Base-by-base conservation (phyloP, 306 rosid genomes). In the Prinsepia uniflora region DNA sequence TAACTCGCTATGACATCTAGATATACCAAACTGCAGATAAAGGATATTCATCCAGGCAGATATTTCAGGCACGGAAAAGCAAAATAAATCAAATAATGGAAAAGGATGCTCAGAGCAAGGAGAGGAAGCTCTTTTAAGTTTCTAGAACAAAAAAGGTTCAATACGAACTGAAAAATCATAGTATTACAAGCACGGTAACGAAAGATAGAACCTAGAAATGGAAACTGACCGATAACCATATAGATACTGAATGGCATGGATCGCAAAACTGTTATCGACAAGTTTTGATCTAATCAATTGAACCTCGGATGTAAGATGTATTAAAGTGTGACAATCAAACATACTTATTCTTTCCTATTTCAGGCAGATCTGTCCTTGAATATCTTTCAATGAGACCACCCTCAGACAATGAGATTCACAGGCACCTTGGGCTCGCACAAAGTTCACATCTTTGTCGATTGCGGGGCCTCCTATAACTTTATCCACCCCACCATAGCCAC, bases 291-390 rank as follows among this genome's bases (percentile, higher is more conserved):
- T 36, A 7, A n/a, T 36, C 8, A n/a, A 17, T 17, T 49, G 7
- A 17, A 30, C 34, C 4, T 18, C 5, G 0, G 12, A 39, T 18
- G 57, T 12, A 53, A 17, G 20, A 10, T 19, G 44, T 48, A 61
- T 12, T 30, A 0, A 54, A 63, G 0, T 10, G 12, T 5, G 11
- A 20, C 52, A 44, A 75, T 30, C 6, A 3, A 22, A 30, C 76
- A 14, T 77, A 93, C 98, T 90, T 93, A 83, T 84, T 88, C 86
- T 90, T 93, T 75, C 86, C 97, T 90, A 88, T 75, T 45, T 87
- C 83, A 74, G 96, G 96, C 41, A 93, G 84, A 68, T 86, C 87
- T 76, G 90, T 84, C 78, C 86, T 85, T 0, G 87, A 72, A 79
- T 88, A 88, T 72, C 84, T 83, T 79, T 88, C 98, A 66, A 80